Conservation (phyloP, 2,329 filamentous ascomycete species). For the Beauveria medogensis region DNA sequence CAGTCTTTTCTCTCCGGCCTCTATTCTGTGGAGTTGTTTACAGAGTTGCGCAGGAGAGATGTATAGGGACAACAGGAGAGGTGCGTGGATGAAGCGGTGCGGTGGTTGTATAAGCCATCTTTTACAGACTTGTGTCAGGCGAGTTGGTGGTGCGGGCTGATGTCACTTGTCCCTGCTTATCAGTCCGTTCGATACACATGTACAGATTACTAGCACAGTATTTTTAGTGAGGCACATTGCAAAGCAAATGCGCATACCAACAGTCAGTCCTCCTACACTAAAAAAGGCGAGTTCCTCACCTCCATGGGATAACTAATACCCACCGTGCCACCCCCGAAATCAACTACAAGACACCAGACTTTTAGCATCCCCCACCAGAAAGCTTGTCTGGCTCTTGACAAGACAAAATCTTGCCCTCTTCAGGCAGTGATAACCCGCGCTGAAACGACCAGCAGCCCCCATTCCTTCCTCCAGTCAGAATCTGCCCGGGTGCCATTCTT, state of each 20-base stretch:
- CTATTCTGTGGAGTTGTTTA: neutral
- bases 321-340: neutral
- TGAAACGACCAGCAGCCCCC: conserved; percentile 24
- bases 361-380: conserved; percentile 15
- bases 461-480: conserved; percentile 14
- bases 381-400: conserved; percentile 31
- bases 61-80: neutral
- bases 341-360: neutral
- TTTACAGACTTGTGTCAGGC: too few species aligned
- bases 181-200: too few species aligned
- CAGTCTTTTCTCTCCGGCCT: neutral
- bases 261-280: too few species aligned
- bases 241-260: too few species aligned
- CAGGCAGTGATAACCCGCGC: conserved; percentile 23
- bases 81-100: neutral
- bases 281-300: too few species aligned
- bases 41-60: too few species aligned
- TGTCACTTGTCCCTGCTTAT: too few species aligned
- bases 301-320: too few species aligned
- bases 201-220: too few species aligned
- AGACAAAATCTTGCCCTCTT: conserved; percentile 18
- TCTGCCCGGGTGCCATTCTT: neutral
- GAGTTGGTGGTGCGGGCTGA: too few species aligned
- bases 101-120: neutral
- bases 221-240: too few species aligned